Percentiles rank a stretch among this genome's conserved stretches.
Conservation (phyloP, 176 grass and related monocot species). For the Avena sativa region DNA sequence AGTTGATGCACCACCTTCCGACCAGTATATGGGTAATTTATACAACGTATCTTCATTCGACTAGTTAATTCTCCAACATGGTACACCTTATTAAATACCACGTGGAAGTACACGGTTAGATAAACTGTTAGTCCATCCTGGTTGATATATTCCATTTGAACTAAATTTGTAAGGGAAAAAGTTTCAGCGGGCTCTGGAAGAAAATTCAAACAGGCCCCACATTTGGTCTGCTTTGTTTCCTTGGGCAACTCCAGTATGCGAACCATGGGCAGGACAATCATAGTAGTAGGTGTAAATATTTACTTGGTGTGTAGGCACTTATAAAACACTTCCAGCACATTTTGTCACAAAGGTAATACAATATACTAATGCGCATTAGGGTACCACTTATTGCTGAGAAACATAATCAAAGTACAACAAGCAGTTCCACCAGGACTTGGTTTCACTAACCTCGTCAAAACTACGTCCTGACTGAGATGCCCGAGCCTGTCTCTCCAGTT, state of each 20-base stretch:
- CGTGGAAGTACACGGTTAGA: not conserved
- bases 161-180: not conserved
- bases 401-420: constrained; percentile 22
- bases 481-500: constrained; percentile 76
- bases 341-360: not conserved
- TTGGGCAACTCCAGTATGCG: not conserved
- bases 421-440: constrained; percentile 13
- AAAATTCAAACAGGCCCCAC: not conserved
- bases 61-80: constrained; percentile 12
- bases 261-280: not conserved
- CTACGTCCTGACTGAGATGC: constrained; percentile 63
- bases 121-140: not conserved
- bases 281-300: not conserved
- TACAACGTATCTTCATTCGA: not conserved
- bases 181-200: not conserved
- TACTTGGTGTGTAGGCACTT: not conserved
- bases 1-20: not conserved
- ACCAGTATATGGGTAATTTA: not conserved
- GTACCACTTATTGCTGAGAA: not conserved
- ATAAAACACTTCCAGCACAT: not conserved
- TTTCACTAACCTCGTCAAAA: constrained; percentile 77
- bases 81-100: constrained; percentile 14
- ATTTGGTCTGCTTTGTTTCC: not conserved
- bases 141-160: constrained; percentile 9
- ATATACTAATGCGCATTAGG: not conserved